Evolutionary conservation across 352 stramenopile genomes (phyloP), one percentile per base, ranked within the genome.

Genomic region (Pythium chondricola): DNA sequence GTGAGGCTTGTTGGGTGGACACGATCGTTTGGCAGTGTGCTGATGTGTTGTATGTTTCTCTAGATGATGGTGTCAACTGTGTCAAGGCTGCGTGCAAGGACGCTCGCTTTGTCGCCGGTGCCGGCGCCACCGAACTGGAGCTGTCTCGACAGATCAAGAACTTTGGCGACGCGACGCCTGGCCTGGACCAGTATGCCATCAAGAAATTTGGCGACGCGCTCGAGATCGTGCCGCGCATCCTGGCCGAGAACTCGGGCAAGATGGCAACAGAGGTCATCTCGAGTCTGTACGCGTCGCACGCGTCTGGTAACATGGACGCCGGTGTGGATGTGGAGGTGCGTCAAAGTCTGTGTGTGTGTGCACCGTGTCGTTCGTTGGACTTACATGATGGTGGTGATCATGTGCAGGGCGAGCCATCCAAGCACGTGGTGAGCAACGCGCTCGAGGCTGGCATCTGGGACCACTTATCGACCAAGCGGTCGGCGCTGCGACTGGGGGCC

Each of bases 181-280:
- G 97, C 20, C 83, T 99, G 45, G 97, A 99, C 67, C 97, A 99
- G 75, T 99, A 99, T 72, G 95, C 96, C 48, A 98, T 99, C 69
- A 95, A 97, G 55, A 98, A 98, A 67, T 99, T 99, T 72, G 96
- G 90, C 43, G 96, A 99, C 45, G 95, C 96, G 20, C 80, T 99
- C 25, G 96, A 99, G 69, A 88, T 99, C 32, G 88, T 99, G 30
- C 95, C 96, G 9, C 83, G 96, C 25, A 99, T 97, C 50, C 75
- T 99, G 44, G 95, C 96, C 2, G 96, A 99, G 69, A 99, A 99
- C 79, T 85, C 95, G 2, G 97, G 97, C 24, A 87, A 97, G 69
- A 95, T 98, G 83, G 89, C 90, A 21, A 94, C 80, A 2, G 77
- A 92, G 56, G 83, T 98, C 35, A 74, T 99, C 49, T 96, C 95